These are phyloP conservation scores for Saccharomyces jurei DNA, from an alignment of 805 yeast genomes.

Conservation along the genomic window DNA sequence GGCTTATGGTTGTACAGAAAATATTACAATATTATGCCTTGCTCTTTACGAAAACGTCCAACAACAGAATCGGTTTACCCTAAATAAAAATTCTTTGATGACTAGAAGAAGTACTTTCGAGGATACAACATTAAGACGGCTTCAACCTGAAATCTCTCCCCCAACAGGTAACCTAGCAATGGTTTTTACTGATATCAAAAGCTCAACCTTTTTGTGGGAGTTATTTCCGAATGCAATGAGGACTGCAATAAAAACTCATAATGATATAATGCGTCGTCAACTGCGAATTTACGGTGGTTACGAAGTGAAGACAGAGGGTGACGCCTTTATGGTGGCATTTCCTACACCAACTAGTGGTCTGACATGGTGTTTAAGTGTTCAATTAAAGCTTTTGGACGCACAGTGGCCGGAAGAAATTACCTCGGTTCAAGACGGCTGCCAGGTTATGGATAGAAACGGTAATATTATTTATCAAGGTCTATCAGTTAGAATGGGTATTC, in stretches of 20 bases:
- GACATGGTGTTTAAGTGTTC: slow-evolving; percentile 92
- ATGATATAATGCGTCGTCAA: slow-evolving; percentile 88
- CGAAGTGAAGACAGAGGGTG: slow-evolving; percentile 98
- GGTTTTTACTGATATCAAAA: slow-evolving; percentile 95
- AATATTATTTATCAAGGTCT: slow-evolving; percentile 72
- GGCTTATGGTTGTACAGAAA: slow-evolving; percentile 79
- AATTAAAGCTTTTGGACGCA: slow-evolving; percentile 68
- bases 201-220: slow-evolving; percentile 92
- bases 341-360: slow-evolving; percentile 87
- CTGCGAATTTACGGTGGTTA: slow-evolving; percentile 91
- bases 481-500: slow-evolving; percentile 95
- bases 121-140: slow-evolving; percentile 71
- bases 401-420: slow-evolving; percentile 96
- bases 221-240: slow-evolving; percentile 89
- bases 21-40: slow-evolving; percentile 72
- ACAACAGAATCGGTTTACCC: slow-evolving; percentile 23
- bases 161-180: slow-evolving; percentile 92
- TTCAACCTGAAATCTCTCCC: slow-evolving; percentile 86
- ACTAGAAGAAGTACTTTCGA: slow-evolving; percentile 52
- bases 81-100: slow-evolving; percentile 34
- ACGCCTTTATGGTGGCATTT: slow-evolving; percentile 95
- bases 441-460: slow-evolving; percentile 54
- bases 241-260: slow-evolving; percentile 91
- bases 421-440: slow-evolving; percentile 75
- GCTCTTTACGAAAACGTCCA: slow-evolving; percentile 48